Evolutionary conservation across 1,284 basidiomycete species (phyloP).

Genomic region (Chondrostereum purpureum): DNA sequence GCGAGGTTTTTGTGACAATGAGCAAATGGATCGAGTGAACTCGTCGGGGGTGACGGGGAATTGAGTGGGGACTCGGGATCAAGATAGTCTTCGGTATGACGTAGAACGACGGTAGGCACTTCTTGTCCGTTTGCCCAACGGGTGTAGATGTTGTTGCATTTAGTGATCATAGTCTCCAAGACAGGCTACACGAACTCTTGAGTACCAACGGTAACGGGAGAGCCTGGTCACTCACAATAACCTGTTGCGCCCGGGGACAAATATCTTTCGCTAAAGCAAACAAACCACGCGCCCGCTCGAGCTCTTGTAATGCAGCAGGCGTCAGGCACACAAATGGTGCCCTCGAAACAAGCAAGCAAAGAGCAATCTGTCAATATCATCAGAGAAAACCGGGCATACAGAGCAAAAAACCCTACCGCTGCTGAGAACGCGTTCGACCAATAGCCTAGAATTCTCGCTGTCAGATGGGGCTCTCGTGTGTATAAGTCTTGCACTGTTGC

Average conservation of each 20-base stretch:
- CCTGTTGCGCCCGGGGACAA: constrained; percentile 36
- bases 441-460: constrained; percentile 53
- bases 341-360: constrained; percentile 37
- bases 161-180: constrained; percentile 39
- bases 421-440: constrained; percentile 65
- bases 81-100: constrained; percentile 30
- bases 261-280: constrained; percentile 35
- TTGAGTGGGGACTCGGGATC: constrained; percentile 14
- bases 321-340: constrained; percentile 41
- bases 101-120: constrained; percentile 31
- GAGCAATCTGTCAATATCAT: constrained; percentile 28
- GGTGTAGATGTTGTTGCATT: constrained; percentile 37
- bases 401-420: constrained; percentile 36
- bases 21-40: constrained; percentile 27
- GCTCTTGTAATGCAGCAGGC: constrained; percentile 37
- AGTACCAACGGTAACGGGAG: neutral
- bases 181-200: constrained; percentile 26
- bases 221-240: constrained; percentile 27
- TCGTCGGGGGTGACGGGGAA: constrained; percentile 12
- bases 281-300: constrained; percentile 35
- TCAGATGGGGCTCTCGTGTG: constrained; percentile 44
- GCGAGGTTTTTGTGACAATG: constrained; percentile 31
- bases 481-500: constrained; percentile 48
- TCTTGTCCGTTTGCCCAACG: constrained; percentile 38
- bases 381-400: constrained; percentile 6